Conservation (phyloP, 352 stramenopile species). For the Elongisporangium undulatum region DNA sequence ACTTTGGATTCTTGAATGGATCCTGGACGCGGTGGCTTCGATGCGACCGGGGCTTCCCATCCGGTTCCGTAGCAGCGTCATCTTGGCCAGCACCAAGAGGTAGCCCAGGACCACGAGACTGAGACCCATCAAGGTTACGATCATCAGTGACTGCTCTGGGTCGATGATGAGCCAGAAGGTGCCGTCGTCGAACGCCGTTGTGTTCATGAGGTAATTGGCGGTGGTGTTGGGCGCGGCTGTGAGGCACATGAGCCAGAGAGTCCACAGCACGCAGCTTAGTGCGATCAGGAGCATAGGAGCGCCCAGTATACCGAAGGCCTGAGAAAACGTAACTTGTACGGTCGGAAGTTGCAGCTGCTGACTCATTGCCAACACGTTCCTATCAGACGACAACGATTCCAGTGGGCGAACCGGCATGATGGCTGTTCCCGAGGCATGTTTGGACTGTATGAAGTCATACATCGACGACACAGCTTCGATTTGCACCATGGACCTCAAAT, state of each 20-base stretch:
- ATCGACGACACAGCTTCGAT: background rate
- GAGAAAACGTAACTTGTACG: constrained; percentile 9
- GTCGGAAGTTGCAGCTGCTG: background rate
- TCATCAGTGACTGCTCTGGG: constrained; percentile 6
- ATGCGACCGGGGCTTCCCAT: constrained; percentile 3
- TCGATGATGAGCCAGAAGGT: constrained; percentile 40
- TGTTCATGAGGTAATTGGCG: constrained; percentile 49
- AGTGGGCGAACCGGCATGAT: background rate
- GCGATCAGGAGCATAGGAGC: constrained; percentile 10
- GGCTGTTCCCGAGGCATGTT: background rate
- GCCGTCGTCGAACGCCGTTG: constrained; percentile 32
- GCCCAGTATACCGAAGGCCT: constrained; percentile 16
- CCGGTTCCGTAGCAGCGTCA: constrained; percentile 6
- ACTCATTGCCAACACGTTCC: background rate
- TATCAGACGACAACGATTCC: background rate
- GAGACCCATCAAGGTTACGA: constrained; percentile 10
- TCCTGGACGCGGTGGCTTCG: background rate
- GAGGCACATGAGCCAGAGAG: constrained; percentile 22
- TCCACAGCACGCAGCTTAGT: constrained; percentile 22
- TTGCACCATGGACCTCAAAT: background rate
- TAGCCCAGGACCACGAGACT: constrained; percentile 12
- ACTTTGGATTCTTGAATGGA: background rate
- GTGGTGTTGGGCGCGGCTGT: constrained; percentile 18
- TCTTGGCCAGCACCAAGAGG: constrained; percentile 20
- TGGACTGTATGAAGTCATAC: background rate